These are phyloP conservation scores for Torrubiella hemipterigena DNA, from an alignment of 2,329 filamentous ascomycete species.

Conservation along the genomic window DNA sequence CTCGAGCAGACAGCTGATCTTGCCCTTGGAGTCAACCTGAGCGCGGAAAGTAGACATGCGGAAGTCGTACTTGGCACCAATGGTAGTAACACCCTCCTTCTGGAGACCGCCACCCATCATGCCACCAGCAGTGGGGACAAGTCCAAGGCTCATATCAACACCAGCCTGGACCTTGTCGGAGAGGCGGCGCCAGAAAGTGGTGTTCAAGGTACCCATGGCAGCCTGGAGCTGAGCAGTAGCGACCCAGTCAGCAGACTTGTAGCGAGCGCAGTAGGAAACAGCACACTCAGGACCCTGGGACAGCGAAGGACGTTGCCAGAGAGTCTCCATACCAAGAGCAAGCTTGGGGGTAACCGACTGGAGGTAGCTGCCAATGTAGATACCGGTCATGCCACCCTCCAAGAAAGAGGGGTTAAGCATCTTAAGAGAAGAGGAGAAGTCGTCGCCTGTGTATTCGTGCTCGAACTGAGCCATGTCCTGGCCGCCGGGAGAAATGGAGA, in stretches of 20 bases:
- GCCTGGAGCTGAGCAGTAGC: slow-evolving; percentile 75
- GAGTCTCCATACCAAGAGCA: slow-evolving; percentile 77
- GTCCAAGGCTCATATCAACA: slow-evolving; percentile 84
- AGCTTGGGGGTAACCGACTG: slow-evolving; percentile 84
- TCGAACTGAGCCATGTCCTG: slow-evolving; percentile 90
- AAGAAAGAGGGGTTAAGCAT: slow-evolving; percentile 89
- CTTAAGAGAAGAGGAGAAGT: slow-evolving; percentile 90
- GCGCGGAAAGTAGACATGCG: slow-evolving; percentile 89
- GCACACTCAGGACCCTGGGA: slow-evolving; percentile 83
- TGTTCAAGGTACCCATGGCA: slow-evolving; percentile 75
- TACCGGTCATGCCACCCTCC: slow-evolving; percentile 86
- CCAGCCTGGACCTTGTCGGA: slow-evolving; percentile 95
- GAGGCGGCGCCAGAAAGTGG: slow-evolving; percentile 86
- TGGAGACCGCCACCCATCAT: slow-evolving; percentile 65
- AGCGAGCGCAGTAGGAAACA: slow-evolving; percentile 80
- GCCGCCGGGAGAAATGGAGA: slow-evolving; percentile 68
- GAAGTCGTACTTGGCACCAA: slow-evolving; percentile 98
- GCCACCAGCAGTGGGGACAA: slow-evolving; percentile 52
- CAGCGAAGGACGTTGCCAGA: slow-evolving; percentile 82
- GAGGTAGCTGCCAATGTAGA: slow-evolving; percentile 90
- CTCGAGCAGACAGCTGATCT: slow-evolving; percentile 84
- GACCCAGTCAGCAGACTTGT: slow-evolving; percentile 88
- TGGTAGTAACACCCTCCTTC: slow-evolving; percentile 81
- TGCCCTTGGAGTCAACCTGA: slow-evolving; percentile 90
- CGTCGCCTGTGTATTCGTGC: slow-evolving; percentile 85